Evolutionary conservation across 1,284 basidiomycete species (phyloP), one percentile per base, ranked within the genome.

Genomic region (Acaromyces ingoldii): DNA sequence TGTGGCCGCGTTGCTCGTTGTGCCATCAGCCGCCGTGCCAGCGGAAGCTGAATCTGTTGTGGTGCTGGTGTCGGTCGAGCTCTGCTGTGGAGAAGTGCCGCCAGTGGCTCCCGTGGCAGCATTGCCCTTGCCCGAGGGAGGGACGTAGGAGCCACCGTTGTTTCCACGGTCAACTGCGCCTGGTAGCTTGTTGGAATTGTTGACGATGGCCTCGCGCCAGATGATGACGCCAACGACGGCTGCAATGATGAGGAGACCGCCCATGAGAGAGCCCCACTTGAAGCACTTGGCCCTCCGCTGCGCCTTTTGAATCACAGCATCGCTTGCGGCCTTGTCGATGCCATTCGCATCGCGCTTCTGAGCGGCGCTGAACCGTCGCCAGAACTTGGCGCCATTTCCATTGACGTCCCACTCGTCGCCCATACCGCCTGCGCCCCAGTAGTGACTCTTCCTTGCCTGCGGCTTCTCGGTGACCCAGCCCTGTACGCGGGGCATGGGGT

Each of bases 381-480:
- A 71, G 59, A 71, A 71, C 24, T 63, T 63, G 42, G 64, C 66
- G 4, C 66, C 68, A 40, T 59, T 51, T 4, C 68, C 68, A 17
- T 60, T 34, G 7, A 59, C 58, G 44, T 71, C 68, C 68, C 68
- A 71, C 51, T 71, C 68, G 30, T 60, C 60, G 25, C 68, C 68
- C 36, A 55, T 53, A 17, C 62, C 62, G 19, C 64, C 60, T 2
- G 54, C 68, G 17, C 68, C 68, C 9, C 66, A 51, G 58, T 58
- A 69, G 24, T 61, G 55, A 24, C 60, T 63, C 51, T 67, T 65
- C n/a, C 67, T 58, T 13, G 60, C 53, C 15, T 60, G 57, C 1
- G 63, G 63, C 51, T 67, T 70, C 34, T 67, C 67, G 39, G 57
- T 49, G 37, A 58, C 48, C 41, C 63, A 48, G 17, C 63, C 67